Percentiles rank a stretch among this genome's conserved stretches.
Conservation (phyloP, 1,284 basidiomycete genomes). For the Inonotus obliquus region DNA sequence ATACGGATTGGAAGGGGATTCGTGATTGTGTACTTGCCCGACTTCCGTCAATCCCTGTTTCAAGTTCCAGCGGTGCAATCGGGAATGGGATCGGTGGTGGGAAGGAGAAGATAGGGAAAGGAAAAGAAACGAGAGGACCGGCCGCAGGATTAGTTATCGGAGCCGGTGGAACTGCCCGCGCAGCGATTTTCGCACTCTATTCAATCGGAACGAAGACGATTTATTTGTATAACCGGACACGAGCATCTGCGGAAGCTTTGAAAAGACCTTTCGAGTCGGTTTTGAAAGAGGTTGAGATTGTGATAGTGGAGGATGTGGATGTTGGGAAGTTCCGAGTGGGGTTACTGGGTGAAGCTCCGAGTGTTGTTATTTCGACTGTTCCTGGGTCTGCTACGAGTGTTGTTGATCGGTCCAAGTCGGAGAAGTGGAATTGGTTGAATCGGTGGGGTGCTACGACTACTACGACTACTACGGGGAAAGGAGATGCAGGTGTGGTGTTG, state of each 20-base stretch:
- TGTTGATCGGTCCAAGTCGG: too few relatives aligned
- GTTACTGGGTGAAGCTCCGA: conserved; percentile 53
- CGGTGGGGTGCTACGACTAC: too few relatives aligned
- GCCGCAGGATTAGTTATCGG: conserved; percentile 78
- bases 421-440: too few relatives aligned
- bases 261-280: conserved; percentile 61
- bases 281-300: too few relatives aligned
- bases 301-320: too few relatives aligned
- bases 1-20: conserved; percentile 93
- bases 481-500: conserved; percentile 45
- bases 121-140: conserved; percentile 14
- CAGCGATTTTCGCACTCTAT: conserved; percentile 85
- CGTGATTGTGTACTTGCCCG: conserved; percentile 49
- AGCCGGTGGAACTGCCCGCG: conserved; percentile 89
- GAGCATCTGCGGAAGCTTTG: conserved; percentile 66
- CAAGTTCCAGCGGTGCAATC: too few relatives aligned
- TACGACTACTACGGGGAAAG: too few relatives aligned
- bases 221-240: conserved; percentile 84
- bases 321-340: conserved; percentile 51
- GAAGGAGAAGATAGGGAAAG: too few relatives aligned
- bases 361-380: conserved; percentile 81
- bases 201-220: conserved; percentile 64
- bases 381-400: conserved; percentile 68
- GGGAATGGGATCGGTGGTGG: too few relatives aligned
- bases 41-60: conserved; percentile 27